Base-by-base conservation (phyloP, 495 filamentous ascomycete genomes). In the Xylaria acuta region DNA sequence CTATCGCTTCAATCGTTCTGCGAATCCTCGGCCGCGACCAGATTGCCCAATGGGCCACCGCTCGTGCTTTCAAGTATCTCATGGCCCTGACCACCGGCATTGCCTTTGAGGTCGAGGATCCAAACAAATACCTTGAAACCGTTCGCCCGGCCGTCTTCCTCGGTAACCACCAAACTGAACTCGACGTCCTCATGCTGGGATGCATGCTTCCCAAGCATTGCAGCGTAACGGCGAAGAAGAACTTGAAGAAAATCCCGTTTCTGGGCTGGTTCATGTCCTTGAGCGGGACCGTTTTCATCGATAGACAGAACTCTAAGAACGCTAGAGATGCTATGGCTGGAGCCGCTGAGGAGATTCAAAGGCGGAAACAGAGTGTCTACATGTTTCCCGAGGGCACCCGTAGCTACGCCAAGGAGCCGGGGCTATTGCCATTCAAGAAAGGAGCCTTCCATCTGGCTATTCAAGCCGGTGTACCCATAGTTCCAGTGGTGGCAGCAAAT, bases 241-340 rank as follows among this genome's bases (percentile, higher is more conserved):
- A 89, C 45, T 84, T 99, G 74, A 91, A 90, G 75, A 88, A 87
- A 56, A 81, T 90, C n/a, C 96, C 96, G 2, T 91, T 99, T 79
- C 84, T 99, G 54, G 96, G 96, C 64, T 97, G 94, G 95, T 99
- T 97, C 83, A 98, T 99, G 97, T 76, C 89, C 47, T 86, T 98
- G 27, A 93, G 90, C 51, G 93, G 94, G 64, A 93, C 93, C 71
- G 91, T 99, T 56, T 99, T 98, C 81, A 97, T 99, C 83, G 93
- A 99, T 78, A 91, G 96, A 75, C 86, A 87, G 62, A 97, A 97
- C 77, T 89, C 89, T 43, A 84, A 89, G 71, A 92, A 90, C 54
- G 94, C 96, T n/a, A 86, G 94, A 70, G 88, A 90, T 71, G 94
- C 94, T 3, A 97, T 99, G 85, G 88, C 91, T 67, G 88, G 91